Evolutionary conservation across 108 stramenopile species (phyloP), one percentile per base, ranked within the genome.

Genomic region (Chaetoceros tenuissimus): DNA sequence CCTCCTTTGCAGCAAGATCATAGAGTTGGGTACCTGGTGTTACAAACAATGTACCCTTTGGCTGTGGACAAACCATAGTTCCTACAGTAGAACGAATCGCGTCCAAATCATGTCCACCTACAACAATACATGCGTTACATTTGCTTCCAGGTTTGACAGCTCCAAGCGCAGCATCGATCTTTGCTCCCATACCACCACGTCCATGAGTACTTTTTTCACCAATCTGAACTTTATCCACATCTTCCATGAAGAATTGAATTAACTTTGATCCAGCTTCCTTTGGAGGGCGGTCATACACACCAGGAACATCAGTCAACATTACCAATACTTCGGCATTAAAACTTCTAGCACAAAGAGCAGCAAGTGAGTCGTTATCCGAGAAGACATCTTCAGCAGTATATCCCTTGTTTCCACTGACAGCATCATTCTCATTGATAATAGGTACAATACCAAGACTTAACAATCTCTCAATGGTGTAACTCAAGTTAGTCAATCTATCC

Each of bases 351-450:
- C 95, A 91, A 2, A 97, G 69, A 1, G 93, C 85, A 21, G 97
- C 97, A 30, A 97, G 64, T 21, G 87, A 91, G 72, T 97, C 97
- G 54, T 97, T 97, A 67, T 97, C 97, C 46, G 81, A 87, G 72
- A 97, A 97, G 45, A 92, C 80, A 67, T 90, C 85, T 24, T 89
- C 89, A n/a, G 80, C 59, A 7, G 81, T 80, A 55, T 92, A 92
- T 22, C 93, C 93, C 19, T 66, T 60, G 64, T 96, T 96, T 21
- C 78, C 93, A 31, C 84, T 86, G 3, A 98, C 95, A 1, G 97
- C 97, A 70, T 98, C 97, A 62, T 98, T 98, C 56, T 98, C 97
- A 59, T 98, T 98, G 57, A 98, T 72, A 59, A 98, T 94, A 28
- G 97, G 97, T 18, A 98, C 81, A 60, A 98, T 89, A 1, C 94